Base-by-base conservation (phyloP, 2,329 filamentous ascomycete species). In the Capronia coronata region DNA sequence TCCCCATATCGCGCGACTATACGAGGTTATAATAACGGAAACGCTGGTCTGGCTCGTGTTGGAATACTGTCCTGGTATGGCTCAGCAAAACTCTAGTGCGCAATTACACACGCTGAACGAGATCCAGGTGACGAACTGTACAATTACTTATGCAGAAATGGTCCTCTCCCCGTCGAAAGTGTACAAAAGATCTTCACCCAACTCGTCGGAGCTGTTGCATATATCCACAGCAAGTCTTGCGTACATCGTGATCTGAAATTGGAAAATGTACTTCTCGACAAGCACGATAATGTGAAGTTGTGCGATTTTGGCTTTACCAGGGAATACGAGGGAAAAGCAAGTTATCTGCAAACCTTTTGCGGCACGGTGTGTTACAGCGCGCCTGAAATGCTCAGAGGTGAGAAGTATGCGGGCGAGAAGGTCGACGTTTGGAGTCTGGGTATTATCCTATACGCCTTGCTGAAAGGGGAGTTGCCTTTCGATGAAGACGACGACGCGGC, bases 341-440 rank as follows among this genome's bases (percentile, higher is more conserved):
- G 90, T 66, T 91, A 97, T 63, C 72, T 98, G 48, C 91, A 97
- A 68, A 98, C 93, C 1, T 98, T 95, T 69, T 98, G 93, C 66
- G 93, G 93, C 3, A 98, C 93, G 0, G 84, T 98, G 55, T 97
- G 91, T 71, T 98, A 98, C 69, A 95, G 89, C 47, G 93, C 93
- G 2, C 93, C 93, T 1, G 93, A 98, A 68, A 98, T 98, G 93
- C 76, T 98, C 34, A 95, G 93, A 67, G 93, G 90, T 32, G 93
- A 98, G 67, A 97, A 94, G 68, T 98, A 98, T 65, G 93, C 90
- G 0, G 91, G 89, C 21, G 89, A 96, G 71, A 97, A 96, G 71
- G 91, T 98, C 42, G 93, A 98, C 63, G 89, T 98, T 3, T 98
- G 93, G 93, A 97, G 91, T 68, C 86, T 90, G 64, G 89, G 89